Percentiles rank a stretch among this genome's conserved stretches.
Evolutionary conservation across 371 early-diverging fungal species (phyloP).

Genomic region (Rhizomucor pusillus): DNA sequence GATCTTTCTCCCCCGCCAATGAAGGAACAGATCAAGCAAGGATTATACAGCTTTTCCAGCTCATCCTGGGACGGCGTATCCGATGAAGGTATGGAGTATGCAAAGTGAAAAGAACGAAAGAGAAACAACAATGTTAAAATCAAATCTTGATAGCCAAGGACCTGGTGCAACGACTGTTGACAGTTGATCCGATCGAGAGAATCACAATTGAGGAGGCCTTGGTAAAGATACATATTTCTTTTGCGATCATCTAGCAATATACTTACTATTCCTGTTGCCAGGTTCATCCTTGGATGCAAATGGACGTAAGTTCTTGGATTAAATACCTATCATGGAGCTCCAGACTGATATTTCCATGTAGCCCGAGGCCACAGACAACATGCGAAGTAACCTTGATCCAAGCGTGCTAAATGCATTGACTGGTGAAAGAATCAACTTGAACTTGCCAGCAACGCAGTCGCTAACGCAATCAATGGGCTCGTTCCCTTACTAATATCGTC

Average conservation of each 20-base stretch:
- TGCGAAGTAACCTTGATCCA: too few relatives aligned
- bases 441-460: too few relatives aligned
- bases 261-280: conserved; percentile 1
- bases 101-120: not conserved
- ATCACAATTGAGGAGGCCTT: conserved; percentile 42
- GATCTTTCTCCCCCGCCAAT: conserved; percentile 18
- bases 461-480: too few relatives aligned
- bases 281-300: conserved; percentile 7
- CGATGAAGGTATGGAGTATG: conserved; percentile 45
- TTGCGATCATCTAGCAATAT: not conserved
- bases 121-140: not conserved
- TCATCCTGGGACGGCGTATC: conserved; percentile 85
- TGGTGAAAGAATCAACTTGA: too few relatives aligned
- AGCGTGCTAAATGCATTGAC: too few relatives aligned
- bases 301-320: conserved; percentile 1
- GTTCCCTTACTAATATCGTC: too few relatives aligned
- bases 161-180: conserved; percentile 55
- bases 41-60: conserved; percentile 78
- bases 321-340: too few relatives aligned
- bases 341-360: too few relatives aligned
- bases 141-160: conserved; percentile 50
- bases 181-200: conserved; percentile 46
- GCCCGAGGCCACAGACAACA: too few relatives aligned
- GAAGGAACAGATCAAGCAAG: conserved; percentile 72
- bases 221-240: not conserved